These are phyloP conservation scores for Sphagnum magellanicum DNA, from an alignment of 228 moss, liverwort and hornwort species.

Conservation along the genomic window DNA sequence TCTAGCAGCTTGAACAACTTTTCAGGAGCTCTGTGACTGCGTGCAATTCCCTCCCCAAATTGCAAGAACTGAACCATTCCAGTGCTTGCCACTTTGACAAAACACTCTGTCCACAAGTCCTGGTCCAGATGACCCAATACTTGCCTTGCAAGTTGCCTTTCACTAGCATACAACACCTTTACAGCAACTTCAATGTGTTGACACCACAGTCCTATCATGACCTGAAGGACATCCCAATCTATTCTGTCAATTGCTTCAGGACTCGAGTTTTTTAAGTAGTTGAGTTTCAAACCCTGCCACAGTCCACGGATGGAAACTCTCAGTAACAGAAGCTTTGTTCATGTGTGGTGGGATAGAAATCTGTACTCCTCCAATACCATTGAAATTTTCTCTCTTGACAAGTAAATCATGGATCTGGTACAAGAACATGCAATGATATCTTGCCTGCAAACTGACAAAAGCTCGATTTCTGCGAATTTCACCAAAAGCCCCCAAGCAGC, in stretches of 20 bases:
- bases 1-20: conserved; percentile 85
- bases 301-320: conserved; percentile 1
- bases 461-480: conserved; percentile 63
- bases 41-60: conserved; percentile 77
- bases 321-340: background rate
- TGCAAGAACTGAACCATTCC: conserved; percentile 79
- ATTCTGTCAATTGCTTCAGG: conserved; percentile 63
- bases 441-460: conserved; percentile 54
- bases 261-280: conserved; percentile 51
- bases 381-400: conserved; percentile 2
- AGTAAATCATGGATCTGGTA: background rate
- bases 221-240: conserved; percentile 73
- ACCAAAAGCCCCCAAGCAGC: conserved; percentile 62
- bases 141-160: conserved; percentile 65
- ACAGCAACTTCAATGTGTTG: conserved; percentile 85
- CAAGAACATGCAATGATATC: background rate
- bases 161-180: conserved; percentile 70
- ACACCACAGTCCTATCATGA: conserved; percentile 76
- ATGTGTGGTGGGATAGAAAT: too few species aligned
- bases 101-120: conserved; percentile 58
- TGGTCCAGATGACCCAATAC: conserved; percentile 56
- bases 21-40: conserved; percentile 73
- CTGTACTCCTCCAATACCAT: background rate
- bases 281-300: conserved; percentile 49
- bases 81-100: conserved; percentile 61